Conservation (phyloP, 2,329 filamentous ascomycete genomes). For the Aspergillus awamori region DNA sequence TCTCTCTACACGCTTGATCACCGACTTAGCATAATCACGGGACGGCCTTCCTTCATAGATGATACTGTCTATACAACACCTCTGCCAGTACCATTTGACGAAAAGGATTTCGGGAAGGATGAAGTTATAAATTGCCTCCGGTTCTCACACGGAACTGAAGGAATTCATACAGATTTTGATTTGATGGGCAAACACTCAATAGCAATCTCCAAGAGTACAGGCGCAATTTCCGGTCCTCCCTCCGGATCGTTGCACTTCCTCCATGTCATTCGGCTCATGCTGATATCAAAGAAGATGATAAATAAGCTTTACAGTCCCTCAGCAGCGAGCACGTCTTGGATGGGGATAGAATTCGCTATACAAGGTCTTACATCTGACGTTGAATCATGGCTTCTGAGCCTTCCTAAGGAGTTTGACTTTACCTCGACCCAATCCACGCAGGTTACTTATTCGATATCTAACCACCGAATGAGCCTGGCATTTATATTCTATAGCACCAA, state of each 20-base stretch:
- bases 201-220: constrained; percentile 13
- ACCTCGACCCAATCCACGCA: constrained; percentile 41
- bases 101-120: constrained; percentile 43
- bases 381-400: constrained; percentile 44
- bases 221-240: constrained; percentile 31
- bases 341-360: constrained; percentile 43
- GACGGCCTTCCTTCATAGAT: constrained; percentile 48
- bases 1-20: constrained; percentile 48
- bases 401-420: constrained; percentile 45
- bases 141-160: constrained; percentile 25
- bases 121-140: constrained; percentile 33
- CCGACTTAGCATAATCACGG: constrained; percentile 47
- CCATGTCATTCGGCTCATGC: constrained; percentile 40
- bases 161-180: constrained; percentile 23
- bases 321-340: constrained; percentile 39
- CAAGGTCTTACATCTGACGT: constrained; percentile 41
- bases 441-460: constrained; percentile 26
- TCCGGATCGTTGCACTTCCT: constrained; percentile 47
- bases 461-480: constrained; percentile 43
- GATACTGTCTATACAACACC: constrained; percentile 47
- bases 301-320: constrained; percentile 45
- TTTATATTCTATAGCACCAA: constrained; percentile 49
- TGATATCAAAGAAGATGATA: constrained; percentile 42
- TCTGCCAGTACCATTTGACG: constrained; percentile 46
- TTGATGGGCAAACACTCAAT: constrained; percentile 24